These are phyloP conservation scores for Lachnellula subtilissima DNA, from an alignment of 2,329 filamentous ascomycete species.

Conservation along the genomic window DNA sequence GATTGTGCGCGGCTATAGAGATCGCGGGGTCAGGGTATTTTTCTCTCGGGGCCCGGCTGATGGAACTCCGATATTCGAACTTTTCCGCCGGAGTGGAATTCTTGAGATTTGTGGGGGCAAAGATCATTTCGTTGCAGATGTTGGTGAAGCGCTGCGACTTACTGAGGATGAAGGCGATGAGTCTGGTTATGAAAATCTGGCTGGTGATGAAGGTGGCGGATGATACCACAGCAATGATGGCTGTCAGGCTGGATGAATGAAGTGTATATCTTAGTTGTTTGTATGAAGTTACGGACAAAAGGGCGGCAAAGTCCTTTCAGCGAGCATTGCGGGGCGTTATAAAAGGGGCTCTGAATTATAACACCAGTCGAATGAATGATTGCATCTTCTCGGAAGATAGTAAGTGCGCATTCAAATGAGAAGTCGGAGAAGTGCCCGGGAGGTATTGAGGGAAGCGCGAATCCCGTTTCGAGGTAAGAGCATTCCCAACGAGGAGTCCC, in stretches of 20 bases:
- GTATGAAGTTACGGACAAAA: not conserved
- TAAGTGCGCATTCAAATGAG: not conserved
- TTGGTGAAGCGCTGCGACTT: constrained; percentile 77
- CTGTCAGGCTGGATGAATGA: not conserved
- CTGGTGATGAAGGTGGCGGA: constrained; percentile 21
- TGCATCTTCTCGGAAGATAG: not conserved
- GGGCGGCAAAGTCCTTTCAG: not conserved
- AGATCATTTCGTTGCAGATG: constrained; percentile 72
- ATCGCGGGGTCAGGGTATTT: constrained; percentile 70
- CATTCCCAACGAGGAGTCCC: not conserved
- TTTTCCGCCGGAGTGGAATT: constrained; percentile 78
- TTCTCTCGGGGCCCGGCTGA: constrained; percentile 54
- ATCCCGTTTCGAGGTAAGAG: not conserved
- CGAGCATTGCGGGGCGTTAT: constrained; percentile 6
- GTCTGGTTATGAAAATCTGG: constrained; percentile 17
- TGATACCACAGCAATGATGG: constrained; percentile 1
- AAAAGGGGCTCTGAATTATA: not conserved
- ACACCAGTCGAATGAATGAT: not conserved
- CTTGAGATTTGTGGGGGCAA: constrained; percentile 75
- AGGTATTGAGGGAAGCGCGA: not conserved
- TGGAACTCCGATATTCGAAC: constrained; percentile 45
- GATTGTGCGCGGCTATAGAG: constrained; percentile 78
- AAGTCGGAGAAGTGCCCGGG: not conserved
- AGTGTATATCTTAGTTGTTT: not conserved
- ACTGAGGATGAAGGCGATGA: constrained; percentile 56